Evolutionary conservation across 2,329 filamentous ascomycete species (phyloP).

Genomic region (Cercospora citrullina): DNA sequence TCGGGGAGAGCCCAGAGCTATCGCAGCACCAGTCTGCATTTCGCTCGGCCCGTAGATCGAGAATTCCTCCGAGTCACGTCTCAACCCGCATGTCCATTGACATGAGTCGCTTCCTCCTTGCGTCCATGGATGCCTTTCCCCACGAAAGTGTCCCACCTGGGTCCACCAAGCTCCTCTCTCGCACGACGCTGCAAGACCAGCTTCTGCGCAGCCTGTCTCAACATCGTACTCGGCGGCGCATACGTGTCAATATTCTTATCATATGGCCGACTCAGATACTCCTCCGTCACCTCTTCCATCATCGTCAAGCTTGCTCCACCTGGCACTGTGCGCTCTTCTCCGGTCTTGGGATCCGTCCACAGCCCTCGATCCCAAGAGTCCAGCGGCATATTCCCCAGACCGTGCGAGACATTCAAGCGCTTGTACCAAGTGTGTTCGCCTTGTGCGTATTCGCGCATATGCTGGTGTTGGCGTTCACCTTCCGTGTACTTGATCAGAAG

Average conservation of each 20-base stretch:
- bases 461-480: constrained; percentile 50
- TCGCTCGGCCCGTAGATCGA: background rate
- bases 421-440: constrained; percentile 55
- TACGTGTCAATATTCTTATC: constrained; percentile 45
- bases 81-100: background rate
- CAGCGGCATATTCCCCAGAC: constrained; percentile 48
- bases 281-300: constrained; percentile 48
- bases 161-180: constrained; percentile 41
- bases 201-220: constrained; percentile 51
- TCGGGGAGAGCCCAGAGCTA: background rate
- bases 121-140: constrained; percentile 19
- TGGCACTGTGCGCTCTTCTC: constrained; percentile 31
- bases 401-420: constrained; percentile 49
- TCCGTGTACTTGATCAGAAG: constrained; percentile 55
- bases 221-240: constrained; percentile 46
- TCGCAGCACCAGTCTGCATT: background rate
- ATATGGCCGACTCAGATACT: constrained; percentile 45
- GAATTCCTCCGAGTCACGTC: background rate
- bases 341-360: constrained; percentile 35
- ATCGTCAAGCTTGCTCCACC: constrained; percentile 46
- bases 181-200: constrained; percentile 49
- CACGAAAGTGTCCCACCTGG: constrained; percentile 38
- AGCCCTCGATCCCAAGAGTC: constrained; percentile 50
- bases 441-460: constrained; percentile 48
- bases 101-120: background rate